Evolutionary conservation across 768 basidiomycete species (phyloP), one percentile per base, ranked within the genome.

Genomic region (Kwoniella dendrophila): DNA sequence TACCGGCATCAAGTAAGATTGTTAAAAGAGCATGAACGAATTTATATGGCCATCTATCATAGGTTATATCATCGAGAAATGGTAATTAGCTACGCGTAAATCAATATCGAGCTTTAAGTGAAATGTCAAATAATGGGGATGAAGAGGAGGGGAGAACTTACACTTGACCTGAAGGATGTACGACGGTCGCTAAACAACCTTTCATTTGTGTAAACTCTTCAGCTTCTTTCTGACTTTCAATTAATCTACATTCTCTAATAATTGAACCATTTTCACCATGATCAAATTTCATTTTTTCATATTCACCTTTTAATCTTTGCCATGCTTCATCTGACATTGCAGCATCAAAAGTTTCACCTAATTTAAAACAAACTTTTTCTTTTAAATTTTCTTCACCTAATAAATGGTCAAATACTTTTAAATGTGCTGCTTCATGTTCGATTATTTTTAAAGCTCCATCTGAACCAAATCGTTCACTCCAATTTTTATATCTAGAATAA

Each of bases 121-220:
- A n/a, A n/a, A n/a, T n/a, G n/a, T n/a, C n/a, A n/a, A n/a, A n/a
- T 45, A 24, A 24, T n/a, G 18, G 24, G 27, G 16, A n/a, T n/a
- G 26, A 29, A 5, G 12, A 24, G 22, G 27, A 18, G 11, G 51
- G n/a, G 30, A 29, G 26, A 3, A 63, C 66, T 61, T 54, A 68
- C 66, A 64, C 41, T 48, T 63, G 63, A 49, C 62, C 66, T 4
- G 53, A 26, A 22, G 66, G 62, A 45, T 63, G 62, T 4, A 61
- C 53, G 1, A 68, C 50, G 7, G 66, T 62, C 3, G 40, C 63
- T 18, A 64, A 33, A 47, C 56, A 49, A 4, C 66, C 62, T 47
- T 68, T 68, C 62, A 64, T 68, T 22, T 61, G 62, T 6, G 66
- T 64, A 27, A 60, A 63, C 45, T 53, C 54, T 59, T 63, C 62